Evolutionary conservation across 371 early-diverging fungal genomes (phyloP).

Genomic region (Mortierella sp.): DNA sequence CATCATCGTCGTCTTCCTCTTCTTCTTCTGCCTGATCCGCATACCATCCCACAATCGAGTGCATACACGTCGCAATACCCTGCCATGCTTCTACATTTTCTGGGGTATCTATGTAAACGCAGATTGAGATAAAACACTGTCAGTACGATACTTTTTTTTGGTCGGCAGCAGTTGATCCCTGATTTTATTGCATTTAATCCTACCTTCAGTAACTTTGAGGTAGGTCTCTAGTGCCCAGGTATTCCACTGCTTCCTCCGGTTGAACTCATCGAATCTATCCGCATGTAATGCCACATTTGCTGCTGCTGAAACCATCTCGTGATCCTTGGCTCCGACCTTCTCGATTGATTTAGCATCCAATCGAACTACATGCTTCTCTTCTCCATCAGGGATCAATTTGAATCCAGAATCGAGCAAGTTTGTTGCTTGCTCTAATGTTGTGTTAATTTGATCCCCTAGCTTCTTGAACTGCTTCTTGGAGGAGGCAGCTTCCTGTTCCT

Average conservation of each 20-base stretch:
- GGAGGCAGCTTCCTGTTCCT: conserved; percentile 41
- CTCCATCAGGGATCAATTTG: conserved; percentile 35
- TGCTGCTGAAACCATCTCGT: conserved; percentile 50
- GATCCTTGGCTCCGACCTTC: conserved; percentile 44
- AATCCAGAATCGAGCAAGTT: conserved; percentile 35
- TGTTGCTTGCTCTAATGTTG: conserved; percentile 36
- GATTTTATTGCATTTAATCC: neutral
- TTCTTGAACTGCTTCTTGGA: conserved; percentile 47
- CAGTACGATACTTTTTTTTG: neutral
- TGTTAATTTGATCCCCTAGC: conserved; percentile 36
- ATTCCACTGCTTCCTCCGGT: conserved; percentile 48
- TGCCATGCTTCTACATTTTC: conserved; percentile 50
- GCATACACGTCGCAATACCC: conserved; percentile 50
- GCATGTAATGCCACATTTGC: conserved; percentile 52
- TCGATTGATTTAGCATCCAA: conserved; percentile 44
- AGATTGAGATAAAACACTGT: neutral
- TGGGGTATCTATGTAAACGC: conserved; percentile 20
- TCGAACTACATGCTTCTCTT: conserved; percentile 47
- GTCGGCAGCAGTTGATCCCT: neutral
- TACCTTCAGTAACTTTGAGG: conserved; percentile 35
- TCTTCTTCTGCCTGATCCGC: conserved; percentile 48
- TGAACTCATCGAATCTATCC: conserved; percentile 51
- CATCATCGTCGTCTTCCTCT: conserved; percentile 35
- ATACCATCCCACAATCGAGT: conserved; percentile 58
- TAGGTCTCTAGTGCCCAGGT: conserved; percentile 48